A percentile compares a stretch with the other conserved stretches of the same genome.
Evolutionary conservation across 2,329 filamentous ascomycete genomes (phyloP).

Genomic region (Pochonia chlamydosporia): DNA sequence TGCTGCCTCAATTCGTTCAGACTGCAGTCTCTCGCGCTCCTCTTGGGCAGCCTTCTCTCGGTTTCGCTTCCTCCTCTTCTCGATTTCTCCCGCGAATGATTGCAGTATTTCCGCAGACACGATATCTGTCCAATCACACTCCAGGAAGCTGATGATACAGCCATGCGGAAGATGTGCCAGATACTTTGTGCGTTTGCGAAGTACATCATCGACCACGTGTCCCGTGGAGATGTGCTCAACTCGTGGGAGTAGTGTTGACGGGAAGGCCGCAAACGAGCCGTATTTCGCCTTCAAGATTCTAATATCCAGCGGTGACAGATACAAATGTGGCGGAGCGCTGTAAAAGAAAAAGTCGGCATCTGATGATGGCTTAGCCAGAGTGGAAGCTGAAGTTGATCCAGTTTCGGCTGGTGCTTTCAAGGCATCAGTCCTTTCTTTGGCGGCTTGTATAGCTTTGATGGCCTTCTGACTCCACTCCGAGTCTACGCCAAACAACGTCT

Average conservation of each 20-base stretch:
- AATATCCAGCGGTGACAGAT: constrained; percentile 85
- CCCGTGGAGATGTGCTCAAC: constrained; percentile 87
- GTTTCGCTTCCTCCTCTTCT: constrained; percentile 68
- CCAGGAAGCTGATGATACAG: constrained; percentile 85
- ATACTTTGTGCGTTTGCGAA: constrained; percentile 82
- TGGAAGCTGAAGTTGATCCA: constrained; percentile 7
- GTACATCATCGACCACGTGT: constrained; percentile 77
- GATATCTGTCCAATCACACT: constrained; percentile 93
- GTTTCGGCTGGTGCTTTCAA: constrained; percentile 26
- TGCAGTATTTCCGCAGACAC: constrained; percentile 70
- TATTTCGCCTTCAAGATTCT: constrained; percentile 87
- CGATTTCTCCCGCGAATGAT: constrained; percentile 70
- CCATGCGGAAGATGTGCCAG: constrained; percentile 80
- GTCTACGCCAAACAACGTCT: constrained; percentile 85
- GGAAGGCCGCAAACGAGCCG: constrained; percentile 74
- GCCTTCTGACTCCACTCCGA: constrained; percentile 90
- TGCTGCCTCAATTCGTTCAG: constrained; percentile 72
- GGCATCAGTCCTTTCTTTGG: constrained; percentile 65
- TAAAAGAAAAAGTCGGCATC: constrained; percentile 75
- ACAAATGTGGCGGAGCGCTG: constrained; percentile 79
- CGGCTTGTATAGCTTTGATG: constrained; percentile 64
- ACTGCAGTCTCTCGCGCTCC: constrained; percentile 76
- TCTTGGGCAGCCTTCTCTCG: constrained; percentile 79
- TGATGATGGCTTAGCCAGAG: constrained; percentile 18
- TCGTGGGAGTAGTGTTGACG: constrained; percentile 76